Evolutionary conservation across 768 basidiomycete species (phyloP), one percentile per base, ranked within the genome.

Genomic region (Tulasnella calospora): DNA sequence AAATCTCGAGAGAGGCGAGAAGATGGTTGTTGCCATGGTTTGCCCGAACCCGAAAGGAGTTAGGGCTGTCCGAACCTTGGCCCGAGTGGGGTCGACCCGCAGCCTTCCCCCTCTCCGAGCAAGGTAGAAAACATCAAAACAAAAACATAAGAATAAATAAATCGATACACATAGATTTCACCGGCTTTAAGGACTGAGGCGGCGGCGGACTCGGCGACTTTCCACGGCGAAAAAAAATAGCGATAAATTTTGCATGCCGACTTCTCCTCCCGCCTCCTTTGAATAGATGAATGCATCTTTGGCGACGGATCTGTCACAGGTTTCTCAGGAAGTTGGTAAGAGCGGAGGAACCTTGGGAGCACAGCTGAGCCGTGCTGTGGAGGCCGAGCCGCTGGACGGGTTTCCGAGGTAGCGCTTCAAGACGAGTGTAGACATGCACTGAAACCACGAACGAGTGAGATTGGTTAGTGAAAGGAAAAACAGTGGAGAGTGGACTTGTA

Each of bases 51-150:
- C 61, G 61, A 67, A 67, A 67, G 61, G 61, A 67, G 61, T 30
- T 67, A 67, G 61, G 61, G 61, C 61, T 67, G 61, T 67, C 61
- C 61, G 61, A 67, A 67, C 61, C 61, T 67, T 67, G 15, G 61
- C 61, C 61, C 61, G 61, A 67, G 61, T 30, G 33, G 61, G 61
- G 61, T 67, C 35, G 61, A 67, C 61, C 61, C 61, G 61, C 27
- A 30, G 13, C 61, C 61, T 67, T 67, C 61, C 27, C 33, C 61
- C 33, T 67, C 61, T 67, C 61, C 61, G 61, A 67, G 61, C 61
- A 67, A 67, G 61, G 33, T 67, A 67, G 61, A 67, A 67, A 67
- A 67, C 57, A 61, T 27, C 23, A 61, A 61, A 61, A 61, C 30
- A n/a, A 61, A 61, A 61, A 23, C 57, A 61, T 30, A 23, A 30